Evolutionary conservation across 345 rosid species (phyloP).

Genomic region (Lumnitzera racemosa): DNA sequence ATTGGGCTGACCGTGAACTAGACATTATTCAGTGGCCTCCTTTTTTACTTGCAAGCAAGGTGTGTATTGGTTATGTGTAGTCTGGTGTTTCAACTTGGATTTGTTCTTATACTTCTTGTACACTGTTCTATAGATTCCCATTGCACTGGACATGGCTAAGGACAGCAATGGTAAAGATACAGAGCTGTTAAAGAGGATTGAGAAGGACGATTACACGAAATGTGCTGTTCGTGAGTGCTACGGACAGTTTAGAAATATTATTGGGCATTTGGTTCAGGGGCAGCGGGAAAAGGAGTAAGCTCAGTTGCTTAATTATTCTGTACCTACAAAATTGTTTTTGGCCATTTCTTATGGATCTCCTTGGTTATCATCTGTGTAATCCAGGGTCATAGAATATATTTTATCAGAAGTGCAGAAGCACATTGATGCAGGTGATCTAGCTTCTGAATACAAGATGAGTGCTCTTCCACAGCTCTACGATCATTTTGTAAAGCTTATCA

Average conservation of each 20-base stretch:
- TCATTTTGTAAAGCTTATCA: slow-evolving; percentile 79
- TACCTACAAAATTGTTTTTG: neutral
- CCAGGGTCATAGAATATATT: slow-evolving; percentile 66
- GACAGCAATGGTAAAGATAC: slow-evolving; percentile 86
- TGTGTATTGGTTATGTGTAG: slow-evolving; percentile 11
- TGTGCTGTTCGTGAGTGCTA: slow-evolving; percentile 96
- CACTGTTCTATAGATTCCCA: slow-evolving; percentile 61
- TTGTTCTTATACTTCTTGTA: slow-evolving; percentile 4
- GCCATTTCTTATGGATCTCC: slow-evolving; percentile 5
- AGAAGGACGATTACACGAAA: slow-evolving; percentile 62
- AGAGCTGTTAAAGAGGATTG: slow-evolving; percentile 87
- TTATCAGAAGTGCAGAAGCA: slow-evolving; percentile 57
- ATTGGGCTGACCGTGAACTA: slow-evolving; percentile 97
- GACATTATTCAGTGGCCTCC: slow-evolving; percentile 96
- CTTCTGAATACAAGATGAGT: slow-evolving; percentile 66
- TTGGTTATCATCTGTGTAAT: slow-evolving; percentile 13
- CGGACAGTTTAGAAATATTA: slow-evolving; percentile 83
- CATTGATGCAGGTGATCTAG: slow-evolving; percentile 28
- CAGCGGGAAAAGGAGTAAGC: slow-evolving; percentile 58
- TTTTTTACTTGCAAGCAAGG: slow-evolving; percentile 97
- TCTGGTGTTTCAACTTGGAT: neutral
- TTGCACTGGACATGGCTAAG: slow-evolving; percentile 99
- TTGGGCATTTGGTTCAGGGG: slow-evolving; percentile 74
- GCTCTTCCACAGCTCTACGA: slow-evolving; percentile 83
- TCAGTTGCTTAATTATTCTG: neutral